Evolutionary conservation across 805 yeast species (phyloP).

Genomic region (Dipodascus geniculatus): DNA sequence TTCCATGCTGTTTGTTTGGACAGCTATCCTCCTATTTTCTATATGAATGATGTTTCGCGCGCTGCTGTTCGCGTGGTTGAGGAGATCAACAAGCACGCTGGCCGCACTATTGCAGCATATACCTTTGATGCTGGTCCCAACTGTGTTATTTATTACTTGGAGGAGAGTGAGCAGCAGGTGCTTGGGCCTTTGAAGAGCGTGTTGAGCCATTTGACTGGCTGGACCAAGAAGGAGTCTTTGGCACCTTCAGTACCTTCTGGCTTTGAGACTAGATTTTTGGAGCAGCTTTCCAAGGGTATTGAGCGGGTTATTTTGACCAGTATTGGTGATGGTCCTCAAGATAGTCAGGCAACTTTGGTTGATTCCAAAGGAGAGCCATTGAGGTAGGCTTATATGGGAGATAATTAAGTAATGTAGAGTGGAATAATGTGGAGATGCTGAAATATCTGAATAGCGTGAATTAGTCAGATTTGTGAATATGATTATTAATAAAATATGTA

Average conservation of each 20-base stretch:
- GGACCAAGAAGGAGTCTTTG: conserved; percentile 36
- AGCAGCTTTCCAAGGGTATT: conserved; percentile 55
- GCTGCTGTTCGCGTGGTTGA: conserved; percentile 70
- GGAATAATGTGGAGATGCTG: too few relatives aligned
- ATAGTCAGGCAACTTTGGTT: conserved; percentile 22
- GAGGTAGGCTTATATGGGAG: not conserved
- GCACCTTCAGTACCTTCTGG: conserved; percentile 21
- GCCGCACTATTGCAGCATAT: conserved; percentile 73
- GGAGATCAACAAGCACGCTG: conserved; percentile 55
- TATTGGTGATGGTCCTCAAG: conserved; percentile 82
- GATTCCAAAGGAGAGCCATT: conserved; percentile 7
- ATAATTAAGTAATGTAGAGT: not conserved
- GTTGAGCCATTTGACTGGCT: conserved; percentile 53
- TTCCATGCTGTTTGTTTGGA: conserved; percentile 98
- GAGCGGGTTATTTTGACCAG: conserved; percentile 72
- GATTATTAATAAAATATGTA: too few relatives aligned
- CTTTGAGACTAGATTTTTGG: conserved; percentile 33
- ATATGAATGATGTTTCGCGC: conserved; percentile 83
- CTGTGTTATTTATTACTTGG: conserved; percentile 85
- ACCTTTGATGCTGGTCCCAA: conserved; percentile 99
- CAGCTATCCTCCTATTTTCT: conserved; percentile 90
- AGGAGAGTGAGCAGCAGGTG: conserved; percentile 59
- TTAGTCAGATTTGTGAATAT: too few relatives aligned
- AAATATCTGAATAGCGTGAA: too few relatives aligned
- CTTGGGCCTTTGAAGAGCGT: conserved; percentile 56